Evolutionary conservation across 306 rosid genomes (phyloP).

Genomic region (Crotalaria pallida): DNA sequence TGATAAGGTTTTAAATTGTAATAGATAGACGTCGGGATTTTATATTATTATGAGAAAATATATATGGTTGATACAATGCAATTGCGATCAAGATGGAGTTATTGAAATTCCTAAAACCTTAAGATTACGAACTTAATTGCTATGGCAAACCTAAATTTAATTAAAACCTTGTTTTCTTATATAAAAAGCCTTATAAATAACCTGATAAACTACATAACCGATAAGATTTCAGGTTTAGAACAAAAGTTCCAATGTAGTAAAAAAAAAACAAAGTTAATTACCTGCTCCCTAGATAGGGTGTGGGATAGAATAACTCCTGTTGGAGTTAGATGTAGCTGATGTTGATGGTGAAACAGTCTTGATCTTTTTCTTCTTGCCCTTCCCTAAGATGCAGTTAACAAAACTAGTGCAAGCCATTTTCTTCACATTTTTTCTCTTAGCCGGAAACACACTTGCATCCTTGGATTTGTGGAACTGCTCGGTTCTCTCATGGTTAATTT

Average conservation of each 20-base stretch:
- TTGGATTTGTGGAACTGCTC: not conserved
- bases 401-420: slow-evolving; percentile 19
- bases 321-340: not conserved
- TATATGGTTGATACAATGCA: too few species aligned
- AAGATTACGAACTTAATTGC: too few species aligned
- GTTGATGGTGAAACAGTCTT: not conserved
- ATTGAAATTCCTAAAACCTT: too few species aligned
- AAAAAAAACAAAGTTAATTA: not conserved
- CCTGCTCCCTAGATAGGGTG: not conserved
- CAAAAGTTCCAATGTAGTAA: not conserved
- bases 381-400: not conserved
- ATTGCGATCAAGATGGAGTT: too few species aligned
- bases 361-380: not conserved
- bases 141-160: too few species aligned
- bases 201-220: too few species aligned
- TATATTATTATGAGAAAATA: too few species aligned
- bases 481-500: not conserved
- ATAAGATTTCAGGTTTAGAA: not conserved
- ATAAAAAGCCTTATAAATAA: not conserved
- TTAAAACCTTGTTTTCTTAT: too few species aligned
- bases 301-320: not conserved
- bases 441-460: slow-evolving; percentile 37
- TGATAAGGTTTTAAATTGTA: too few species aligned
- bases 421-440: slow-evolving; percentile 36
- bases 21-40: too few species aligned